Evolutionary conservation across 140 eudicot species (phyloP), one percentile per base, ranked within the genome.

Genomic region (Oenanthe javanica): DNA sequence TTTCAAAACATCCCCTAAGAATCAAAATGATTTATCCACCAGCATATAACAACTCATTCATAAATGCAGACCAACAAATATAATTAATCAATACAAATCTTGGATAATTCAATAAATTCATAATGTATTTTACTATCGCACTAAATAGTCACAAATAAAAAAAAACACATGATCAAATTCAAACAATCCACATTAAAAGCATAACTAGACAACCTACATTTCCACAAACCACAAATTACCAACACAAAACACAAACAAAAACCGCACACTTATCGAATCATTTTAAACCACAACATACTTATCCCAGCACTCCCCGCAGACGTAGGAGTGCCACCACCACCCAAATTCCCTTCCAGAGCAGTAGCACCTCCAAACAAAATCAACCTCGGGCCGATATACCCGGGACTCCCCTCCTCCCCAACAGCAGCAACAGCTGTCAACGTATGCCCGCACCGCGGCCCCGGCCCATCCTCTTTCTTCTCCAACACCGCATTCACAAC

Each of bases 301-400:
- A 94, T 94, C 72, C 98, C 98, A 25, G 99, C 99, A 82, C 97
- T 92, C 78, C 98, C 98, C 4, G 97, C 97, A 18, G 98, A 90
- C 6, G 97, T 82, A n/a, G 97, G 98, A 75, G 97, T 88, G 27
- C 93, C 97, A 4, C 36, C 3, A 57, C 84, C 87, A 15, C 87
- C 93, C 0, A 94, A 83, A 86, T 92, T 94, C 25, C 97, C 98
- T 59, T 94, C 97, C 1, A 94, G 91, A 13, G 98, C 98, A 0
- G 98, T 94, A 18, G 98, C 98, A 47, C 98, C 98, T 23, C 98
- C 98, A 67, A 94, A 94, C 48, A 94, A 84, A 81, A 94, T 92
- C 78, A 94, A 85, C 88, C 98, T 92, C 2, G 98, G 96, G 0
- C 96, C 96, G 78, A 94, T 89, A 74, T 92, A 92, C 42, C 88